Evolutionary conservation across 352 stramenopile genomes (phyloP).

Genomic region (Pythium utonaiense): DNA sequence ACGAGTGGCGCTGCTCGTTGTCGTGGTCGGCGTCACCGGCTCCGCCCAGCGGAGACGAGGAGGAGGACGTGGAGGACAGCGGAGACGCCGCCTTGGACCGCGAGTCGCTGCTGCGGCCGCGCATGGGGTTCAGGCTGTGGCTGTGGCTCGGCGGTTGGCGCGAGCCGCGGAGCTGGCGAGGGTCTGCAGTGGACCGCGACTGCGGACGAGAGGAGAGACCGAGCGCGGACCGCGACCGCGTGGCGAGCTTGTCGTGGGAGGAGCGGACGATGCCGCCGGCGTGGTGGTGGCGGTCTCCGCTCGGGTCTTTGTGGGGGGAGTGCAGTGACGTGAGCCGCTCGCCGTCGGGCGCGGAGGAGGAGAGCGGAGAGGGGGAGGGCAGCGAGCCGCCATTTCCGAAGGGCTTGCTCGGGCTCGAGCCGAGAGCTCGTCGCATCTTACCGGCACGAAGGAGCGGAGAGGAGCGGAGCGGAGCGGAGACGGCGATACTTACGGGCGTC

Average conservation of each 20-base stretch:
- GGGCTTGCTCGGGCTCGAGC: neutral
- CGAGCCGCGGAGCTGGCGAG: neutral
- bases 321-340: neutral
- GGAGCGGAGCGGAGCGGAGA: neutral
- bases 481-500: neutral
- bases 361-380: slow-evolving; percentile 10
- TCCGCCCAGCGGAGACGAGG: neutral
- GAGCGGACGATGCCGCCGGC: slow-evolving; percentile 3
- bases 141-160: slow-evolving; percentile 1
- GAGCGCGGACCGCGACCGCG: slow-evolving; percentile 14
- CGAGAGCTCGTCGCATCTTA: slow-evolving; percentile 15
- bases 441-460: neutral
- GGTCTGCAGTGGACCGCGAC: slow-evolving; percentile 9
- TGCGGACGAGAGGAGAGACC: slow-evolving; percentile 12
- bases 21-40: neutral
- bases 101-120: slow-evolving; percentile 3
- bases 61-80: too few relatives aligned
- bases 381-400: slow-evolving; percentile 5
- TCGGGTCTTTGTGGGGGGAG: neutral
- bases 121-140: neutral
- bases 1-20: slow-evolving; percentile 2
- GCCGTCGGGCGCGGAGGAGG: slow-evolving; percentile 10
- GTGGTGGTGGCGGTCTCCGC: neutral
- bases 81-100: neutral
- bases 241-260: neutral